Percentiles rank a stretch among this genome's conserved stretches.
Evolutionary conservation across 305 asterid genomes (phyloP).

Genomic region (Fraxinus greggii): DNA sequence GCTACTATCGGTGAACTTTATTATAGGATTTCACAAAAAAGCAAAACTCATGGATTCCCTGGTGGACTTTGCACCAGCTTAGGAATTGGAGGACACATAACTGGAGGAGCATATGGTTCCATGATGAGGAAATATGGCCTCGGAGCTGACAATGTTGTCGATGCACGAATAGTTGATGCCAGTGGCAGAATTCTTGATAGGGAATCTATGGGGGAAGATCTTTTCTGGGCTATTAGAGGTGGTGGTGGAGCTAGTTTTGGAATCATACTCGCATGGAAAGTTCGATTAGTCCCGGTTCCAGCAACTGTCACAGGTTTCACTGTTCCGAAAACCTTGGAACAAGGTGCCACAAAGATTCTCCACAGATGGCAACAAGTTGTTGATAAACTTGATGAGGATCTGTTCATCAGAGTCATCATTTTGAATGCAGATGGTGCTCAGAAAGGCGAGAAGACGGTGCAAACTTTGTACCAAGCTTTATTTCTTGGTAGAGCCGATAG

Average conservation of each 20-base stretch:
- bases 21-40: slow-evolving; percentile 53
- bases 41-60: slow-evolving; percentile 62
- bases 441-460: slow-evolving; percentile 50
- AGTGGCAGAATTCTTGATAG: slow-evolving; percentile 57
- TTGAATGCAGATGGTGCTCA: slow-evolving; percentile 21
- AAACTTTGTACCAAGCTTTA: slow-evolving; percentile 49
- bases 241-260: slow-evolving; percentile 73
- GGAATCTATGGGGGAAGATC: slow-evolving; percentile 66
- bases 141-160: slow-evolving; percentile 65
- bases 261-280: slow-evolving; percentile 62
- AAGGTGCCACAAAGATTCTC: slow-evolving; percentile 52
- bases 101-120: slow-evolving; percentile 76
- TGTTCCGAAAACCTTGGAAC: slow-evolving; percentile 58
- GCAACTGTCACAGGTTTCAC: slow-evolving; percentile 60
- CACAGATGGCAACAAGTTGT: slow-evolving; percentile 70
- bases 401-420: slow-evolving; percentile 63
- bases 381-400: slow-evolving; percentile 57
- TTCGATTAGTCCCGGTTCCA: slow-evolving; percentile 57
- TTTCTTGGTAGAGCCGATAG: slow-evolving; percentile 49
- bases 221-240: slow-evolving; percentile 76
- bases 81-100: slow-evolving; percentile 77
- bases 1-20: slow-evolving; percentile 59
- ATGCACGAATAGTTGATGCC: slow-evolving; percentile 59
- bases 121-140: slow-evolving; percentile 71
- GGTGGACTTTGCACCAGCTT: slow-evolving; percentile 75